Percentiles rank a stretch among this genome's conserved stretches.
Evolutionary conservation across 345 rosid genomes (phyloP).

Genomic region (Viola odorata): DNA sequence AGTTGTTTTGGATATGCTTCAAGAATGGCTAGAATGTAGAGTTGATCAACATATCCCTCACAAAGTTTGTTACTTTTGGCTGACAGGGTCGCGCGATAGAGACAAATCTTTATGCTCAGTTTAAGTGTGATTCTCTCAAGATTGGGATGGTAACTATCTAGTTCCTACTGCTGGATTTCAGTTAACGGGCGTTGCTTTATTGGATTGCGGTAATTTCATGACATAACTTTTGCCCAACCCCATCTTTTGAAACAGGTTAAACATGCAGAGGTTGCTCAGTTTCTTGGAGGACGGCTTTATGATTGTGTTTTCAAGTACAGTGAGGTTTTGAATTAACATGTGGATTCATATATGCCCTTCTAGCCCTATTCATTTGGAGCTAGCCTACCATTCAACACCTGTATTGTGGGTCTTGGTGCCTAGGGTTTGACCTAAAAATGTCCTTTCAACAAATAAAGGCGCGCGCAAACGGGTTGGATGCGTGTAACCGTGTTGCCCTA

Average conservation of each 20-base stretch:
- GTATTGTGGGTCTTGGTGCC: slow-evolving; percentile 11
- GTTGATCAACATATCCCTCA: not conserved
- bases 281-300: slow-evolving; percentile 94
- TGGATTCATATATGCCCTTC: slow-evolving; percentile 2
- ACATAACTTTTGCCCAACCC: not conserved
- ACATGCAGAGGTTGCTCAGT: slow-evolving; percentile 96
- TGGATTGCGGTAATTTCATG: not conserved
- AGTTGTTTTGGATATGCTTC: too few relatives aligned
- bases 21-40: slow-evolving; percentile 1
- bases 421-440: not conserved
- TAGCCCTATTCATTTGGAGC: not conserved
- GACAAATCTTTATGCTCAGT: slow-evolving; percentile 95
- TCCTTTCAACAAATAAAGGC: slow-evolving; percentile 8
- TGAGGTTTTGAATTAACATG: slow-evolving; percentile 38
- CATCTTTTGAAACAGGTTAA: slow-evolving; percentile 54
- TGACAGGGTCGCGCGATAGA: slow-evolving; percentile 96
- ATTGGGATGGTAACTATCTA: slow-evolving; percentile 74
- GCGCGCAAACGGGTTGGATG: not conserved
- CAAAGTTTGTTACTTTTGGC: slow-evolving; percentile 21
- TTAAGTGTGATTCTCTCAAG: slow-evolving; percentile 94
- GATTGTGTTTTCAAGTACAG: slow-evolving; percentile 96
- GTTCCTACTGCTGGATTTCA: not conserved
- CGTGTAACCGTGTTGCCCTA: not conserved
- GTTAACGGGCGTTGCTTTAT: not conserved
- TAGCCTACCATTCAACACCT: not conserved